Base-by-base conservation (phyloP, 2,329 filamentous ascomycete genomes). In the Hypoxylon sp. region DNA sequence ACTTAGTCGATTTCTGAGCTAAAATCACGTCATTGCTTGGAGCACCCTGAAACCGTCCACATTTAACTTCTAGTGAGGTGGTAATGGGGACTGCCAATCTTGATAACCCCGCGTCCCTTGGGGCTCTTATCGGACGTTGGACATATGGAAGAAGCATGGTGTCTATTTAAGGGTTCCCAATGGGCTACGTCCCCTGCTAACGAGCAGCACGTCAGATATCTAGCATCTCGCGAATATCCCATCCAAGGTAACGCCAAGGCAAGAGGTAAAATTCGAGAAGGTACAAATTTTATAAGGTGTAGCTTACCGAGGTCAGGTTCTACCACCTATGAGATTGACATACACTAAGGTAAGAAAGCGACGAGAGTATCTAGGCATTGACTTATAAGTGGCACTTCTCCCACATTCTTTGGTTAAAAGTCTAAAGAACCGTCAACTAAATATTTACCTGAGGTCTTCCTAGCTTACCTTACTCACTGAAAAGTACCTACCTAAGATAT, bases 11-110 rank as follows among this genome's bases (percentile, higher is more conserved):
- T 58, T 61, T 63, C 33, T 9, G 39, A 37, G 46, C 61, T 71
- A 66, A 68, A 68, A 68, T 68, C 68, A 68, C 68, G 65, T 68
- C 61, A 71, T 68, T 58, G 8, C 46, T 60, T 31, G 29, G 29
- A 31, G 29, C 29, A 8, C 29, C 29, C 29, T 63, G 42, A 59
- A 63, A 44, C 65, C 50, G 52, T 35, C 22, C 59, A 51, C 14
- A 54, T 33, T 57, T 46, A 22, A 44, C 66, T 52, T 53, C 24
- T 31, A 44, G 19, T 19, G 29, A 52, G 42, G 59, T 67, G 57
- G 22, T 37, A 67, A 60, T 51, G 17, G 14, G 42, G 26, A 50
- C 24, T 19, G 35, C 13, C 11, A 44, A 26, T 31, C 13, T 46
- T 5, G 22, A 58, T 48, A 58, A 60, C 61, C 62, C 62, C 66